Evolutionary conservation across 768 basidiomycete genomes (phyloP), one percentile per base, ranked within the genome.

Genomic region (Termitomyces sp.): DNA sequence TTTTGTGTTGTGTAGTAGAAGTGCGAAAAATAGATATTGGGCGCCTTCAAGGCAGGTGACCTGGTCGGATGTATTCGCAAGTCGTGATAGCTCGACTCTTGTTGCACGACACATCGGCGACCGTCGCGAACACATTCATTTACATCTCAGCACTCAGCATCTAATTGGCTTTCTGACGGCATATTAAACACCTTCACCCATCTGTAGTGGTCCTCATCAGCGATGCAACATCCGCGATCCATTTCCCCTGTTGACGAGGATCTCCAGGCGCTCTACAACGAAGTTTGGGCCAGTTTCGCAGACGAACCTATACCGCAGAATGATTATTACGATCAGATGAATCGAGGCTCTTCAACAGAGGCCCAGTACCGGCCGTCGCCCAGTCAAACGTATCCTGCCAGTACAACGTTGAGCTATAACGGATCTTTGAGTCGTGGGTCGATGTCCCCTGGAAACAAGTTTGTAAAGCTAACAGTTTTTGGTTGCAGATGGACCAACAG

Each of bases 231-330:
- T 82, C 49, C 55, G 47, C 67, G 67, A 47, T 70, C 74, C 41
- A 62, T 61, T 47, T 73, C 77, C 51, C 82, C 86, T 4, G 81
- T 82, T 41, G 89, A 90, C 61, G 84, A 85, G 65, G 88, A 90
- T 67, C 79, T 91, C 5, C 86, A 89, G 64, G 78, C 80, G 58
- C 80, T 91, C 47, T 91, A 90, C 71, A 82, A 89, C 62, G 86
- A 89, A 69, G 88, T 91, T 23, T 86, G 86, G 76, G 82, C 82
- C 48, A 82, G 82, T 32, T 91, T 88, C 65, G 72, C 78, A 33
- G 84, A 87, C 7, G 79, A 79, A 30, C 59, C 56, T 8, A 61
- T 69, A 35, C 60, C 72, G 36, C 67, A 69, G 40, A 75, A 77
- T 50, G 67, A 66, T 33, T 70, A 77, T 62, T 58, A 74, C 46